Base-by-base conservation (phyloP, 306 rosid species). In the Vigna mungo region DNA sequence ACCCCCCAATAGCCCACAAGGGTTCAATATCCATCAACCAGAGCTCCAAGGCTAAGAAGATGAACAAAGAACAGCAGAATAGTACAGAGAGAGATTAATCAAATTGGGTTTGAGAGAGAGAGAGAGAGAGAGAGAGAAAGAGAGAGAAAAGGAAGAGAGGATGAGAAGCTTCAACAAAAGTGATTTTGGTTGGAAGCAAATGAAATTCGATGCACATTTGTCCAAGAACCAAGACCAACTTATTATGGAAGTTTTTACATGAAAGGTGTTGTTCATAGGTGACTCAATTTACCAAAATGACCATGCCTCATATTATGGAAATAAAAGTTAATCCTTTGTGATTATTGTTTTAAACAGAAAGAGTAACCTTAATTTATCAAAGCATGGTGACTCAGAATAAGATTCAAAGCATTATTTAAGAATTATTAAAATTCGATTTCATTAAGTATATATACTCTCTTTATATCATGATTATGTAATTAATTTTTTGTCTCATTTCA, bases 21-120 rank as follows among this genome's bases (percentile, higher is more conserved):
- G 93, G 88, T 88, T 94, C 97, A 94, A 94, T 89, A 92, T 92
- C 98, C 98, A 94, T 94, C 86, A 92, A 94, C 98, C 95, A 86
- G 90, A 86, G 90, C 89, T 9, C 85, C 92, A 87, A 86, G 85
- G 85, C 87, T 88, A 83, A 34, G 85, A 78, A 86, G 72, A 32
- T 39, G 61, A 13, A 25, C 36, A 59, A 43, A 67, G 73, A 72
- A 60, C 36, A 48, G 49, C 48, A 62, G 80, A 69, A 1, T 34
- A 43, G 58, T 39, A 18, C 68, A 53, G 71, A 84, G 49, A 54
- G 85, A 53, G 49, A 12, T 44, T 16, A 75, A 21, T 56, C 43
- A 52, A 65, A 23, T 48, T 4, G 10, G 80, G 54, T 37, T 37
- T 2, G 16, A 59, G 70, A 59, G 70, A 63, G 58, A 66, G 44